Evolutionary conservation across 2,329 filamentous ascomycete genomes (phyloP), one percentile per base, ranked within the genome.

Genomic region (Tolypocladium sp.): DNA sequence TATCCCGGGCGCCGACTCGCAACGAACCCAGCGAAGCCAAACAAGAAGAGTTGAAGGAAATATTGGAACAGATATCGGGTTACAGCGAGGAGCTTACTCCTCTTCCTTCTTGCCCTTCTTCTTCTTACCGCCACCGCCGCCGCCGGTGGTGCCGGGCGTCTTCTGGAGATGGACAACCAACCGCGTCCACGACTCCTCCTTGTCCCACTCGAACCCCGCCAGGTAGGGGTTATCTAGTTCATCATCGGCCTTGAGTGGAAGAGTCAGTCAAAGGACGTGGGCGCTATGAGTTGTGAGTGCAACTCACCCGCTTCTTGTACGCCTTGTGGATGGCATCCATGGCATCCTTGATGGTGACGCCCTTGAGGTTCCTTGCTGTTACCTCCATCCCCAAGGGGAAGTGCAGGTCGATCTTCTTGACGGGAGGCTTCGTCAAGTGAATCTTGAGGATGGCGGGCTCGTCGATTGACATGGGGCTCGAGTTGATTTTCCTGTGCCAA

Each of bases 291-390:
- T 35, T 30, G 1, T 6, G 13, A 15, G 6, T 22, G 55, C 17
- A 52, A 74, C 85, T 67, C 76, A 92, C 93, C 84, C 92, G 89
- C 86, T 97, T 97, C 84, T 95, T 96, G 82, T 91, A 96, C 67
- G 90, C 85, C 82, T 96, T 97, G 82, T 96, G 82, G 77, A 97
- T 97, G 69, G 91, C 93, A 74, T 97, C 92, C 74, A 96, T 73
- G 60, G 92, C 92, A 76, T 97, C 93, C 81, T 97, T 97, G 82
- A 97, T 93, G 59, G 93, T 97, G 66, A 97, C 92, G 59, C 93
- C 93, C 76, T 92, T 93, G 68, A 92, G 79, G 77, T 97, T 97
- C 70, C 93, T 85, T 71, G 92, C 93, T 38, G 89, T 90, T 65
- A 97, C 90, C 70, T 93, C 87, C 59, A 94, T 83, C 57, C 93